Evolutionary conservation across 192 early-diverging fungal genomes (phyloP), one percentile per base, ranked within the genome.

Genomic region (Podila epicladia): DNA sequence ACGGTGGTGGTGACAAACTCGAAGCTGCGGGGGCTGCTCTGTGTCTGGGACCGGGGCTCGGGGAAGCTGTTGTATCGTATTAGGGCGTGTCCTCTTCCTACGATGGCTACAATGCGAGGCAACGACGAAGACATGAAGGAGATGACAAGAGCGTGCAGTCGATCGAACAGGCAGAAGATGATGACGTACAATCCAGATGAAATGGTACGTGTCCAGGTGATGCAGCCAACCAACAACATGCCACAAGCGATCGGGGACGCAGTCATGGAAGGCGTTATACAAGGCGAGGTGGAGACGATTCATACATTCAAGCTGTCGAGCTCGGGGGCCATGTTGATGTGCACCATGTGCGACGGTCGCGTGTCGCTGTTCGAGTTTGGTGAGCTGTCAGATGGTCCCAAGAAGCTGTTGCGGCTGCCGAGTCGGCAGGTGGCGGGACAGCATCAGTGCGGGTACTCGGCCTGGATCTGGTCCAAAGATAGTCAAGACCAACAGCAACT

Each of bases 1-100:
- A 64, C 70, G 2, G 76, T 72, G 26, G n/a, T 79, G 0, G 70
- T 79, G 22, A 79, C 76, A 3, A 79, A 72, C 37, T 72, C 76
- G 3, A 79, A 79, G 17, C 1, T 72, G 20, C 57, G 22, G 53
- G 76, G 76, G 8, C 53, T 67, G 63, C 35, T 79, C 7, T 79
- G 76, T 62, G 76, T 79, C 3, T 79, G 76, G 76, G 31, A 31
- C 37, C 67, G 53, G 24, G 4, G 9, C 13, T 59, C 57, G 2
- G 76, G 70, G 0, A n/a, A 58, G 41, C 57, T 79, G 38, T 11
- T 72, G 57, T 72, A 72, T 26, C 38, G 70, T 12, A 72, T 79
- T 22, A 65, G 35, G 4, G 61, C 63, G 20, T 79, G 60, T 41
- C 20, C 20, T 19, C 19, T n/a, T n/a, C 5, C 37, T 4, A 6